Base-by-base conservation (phyloP, 148 eudicot genomes). In the Diospyros kaki region DNA sequence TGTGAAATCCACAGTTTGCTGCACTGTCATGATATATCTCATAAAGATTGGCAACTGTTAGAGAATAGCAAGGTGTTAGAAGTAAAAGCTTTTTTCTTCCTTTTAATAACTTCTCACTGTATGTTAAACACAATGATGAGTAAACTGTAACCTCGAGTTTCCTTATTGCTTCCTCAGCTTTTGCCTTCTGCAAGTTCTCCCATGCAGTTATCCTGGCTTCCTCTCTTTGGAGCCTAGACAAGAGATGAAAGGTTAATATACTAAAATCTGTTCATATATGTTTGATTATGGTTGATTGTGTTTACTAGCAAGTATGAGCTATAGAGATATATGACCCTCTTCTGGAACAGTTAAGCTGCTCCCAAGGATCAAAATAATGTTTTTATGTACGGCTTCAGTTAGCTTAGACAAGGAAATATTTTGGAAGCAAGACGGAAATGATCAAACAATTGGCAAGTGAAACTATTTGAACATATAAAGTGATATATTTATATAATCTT, bases 171-270 rank as follows among this genome's bases (percentile, higher is more conserved):
- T 93, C 89, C 71, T 94, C 98, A 54, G 98, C 98, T 80, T 94
- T 91, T 66, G 91, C 97, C 81, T 86, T 94, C 74, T 94, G 98
- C 77, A 89, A 74, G 66, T 86, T 88, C 80, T 94, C 98, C 98
- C 98, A 94, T 40, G 93, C 95, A 73, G 75, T 73, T 61, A 94
- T 91, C 78, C 79, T 87, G 28, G 90, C 91, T 82, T 88, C 91
- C 81, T 94, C 90, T 84, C 87, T 88, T 53, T 92, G 86, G 58
- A 83, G 62, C 86, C 95, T 94, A 79, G 66, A 72, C 58, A 77
- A 54, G 18, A 68, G 4, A 18, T 9, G 18, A 54, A 55, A 53
- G 39, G 10, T 8, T 2, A 45, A 45, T 58, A 18, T 46, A 58
- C 28, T 10, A 38, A 0, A 41, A 42, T 28, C 50, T n/a, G 15